Evolutionary conservation across 2,329 filamentous ascomycete species (phyloP), one percentile per base, ranked within the genome.

Genomic region (Tolypocladium guangdongense): DNA sequence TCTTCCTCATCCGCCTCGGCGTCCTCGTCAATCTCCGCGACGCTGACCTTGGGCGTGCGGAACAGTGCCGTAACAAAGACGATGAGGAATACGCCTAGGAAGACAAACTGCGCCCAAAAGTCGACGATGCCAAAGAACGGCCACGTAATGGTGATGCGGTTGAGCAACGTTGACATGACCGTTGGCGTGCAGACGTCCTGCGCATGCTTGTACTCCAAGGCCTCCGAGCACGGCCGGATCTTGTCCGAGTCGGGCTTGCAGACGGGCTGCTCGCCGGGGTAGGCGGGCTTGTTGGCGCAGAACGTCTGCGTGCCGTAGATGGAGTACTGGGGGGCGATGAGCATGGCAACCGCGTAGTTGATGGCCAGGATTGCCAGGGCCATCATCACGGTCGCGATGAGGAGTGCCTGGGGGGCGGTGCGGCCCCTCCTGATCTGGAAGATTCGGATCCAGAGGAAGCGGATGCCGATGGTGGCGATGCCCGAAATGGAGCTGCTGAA

Each of bases 51-150:
- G 0, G 92, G 91, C 1, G 90, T 84, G 43, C 87, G 83, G 77
- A 97, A 86, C 0, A 96, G 72, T 3, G 87, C 83, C 0, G 88
- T 87, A 24, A 90, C 55, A 61, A 96, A 88, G 14, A 95, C 84
- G 52, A 96, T 71, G 11, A 96, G 68, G 69, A 95, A 96, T 22
- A 96, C 77, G 36, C 71, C 86, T 45, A 99, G 71, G 72, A 99
- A 97, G 14, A 80, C 87, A 65, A 96, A 97, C 64, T 99, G 93
- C 0, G 90, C 88, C 90, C 91, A 99, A 69, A 97, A 99, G 60
- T 89, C 81, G n/a, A 97, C 74, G 12, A 86, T 83, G 12, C 93
- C 93, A 64, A 99, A 95, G 66, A 96, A 90, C 7, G 93, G 91
- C 78, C 93, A 99, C 66, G 95, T 96, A 64, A 96, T 81, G 24